Base-by-base conservation (phyloP, 345 rosid genomes). In the Erysimum cheiranthoides region DNA sequence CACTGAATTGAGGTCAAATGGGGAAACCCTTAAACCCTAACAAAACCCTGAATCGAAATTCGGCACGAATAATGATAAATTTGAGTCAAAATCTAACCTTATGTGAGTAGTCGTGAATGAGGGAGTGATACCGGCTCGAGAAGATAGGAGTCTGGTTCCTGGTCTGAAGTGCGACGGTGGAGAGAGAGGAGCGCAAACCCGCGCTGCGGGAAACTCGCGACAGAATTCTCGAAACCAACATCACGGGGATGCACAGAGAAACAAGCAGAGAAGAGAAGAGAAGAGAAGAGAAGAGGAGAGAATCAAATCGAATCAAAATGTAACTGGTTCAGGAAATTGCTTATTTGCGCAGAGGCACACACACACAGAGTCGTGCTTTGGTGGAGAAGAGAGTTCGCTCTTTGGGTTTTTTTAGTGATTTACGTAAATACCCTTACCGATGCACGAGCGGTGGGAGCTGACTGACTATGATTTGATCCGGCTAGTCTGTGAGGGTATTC, bases 141-240 rank as follows among this genome's bases (percentile, higher is more conserved):
- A 73, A 61, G 17, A 68, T 12, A 21, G 79, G 83, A 57, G 61
- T 21, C 53, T 59, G 80, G 9, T 53, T 82, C 66, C 82, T 80
- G 80, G 21, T 68, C 38, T 82, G 65, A 53, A 74, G 43, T 66
- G 86, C 71, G 53, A 74, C 40, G 90, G 82, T 45, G 87, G 84
- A 68, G 39, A 86, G 78, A 54, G 79, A 68, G 68, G 87, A 74
- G 76, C 89, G 80, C 63, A 80, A 68, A 27, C 82, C 71, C 3
- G 80, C 82, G 75, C 80, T 75, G 80, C 88, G 79, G 3, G 89
- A 81, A 62, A 80, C 77, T 70, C 92, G 87, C 45, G 86, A 84
- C 45, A 90, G 70, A 32, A 85, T 78, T 84, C 88, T 84, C 8
- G 85, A 80, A 61, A 82, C 76, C 80, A 84, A 71, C 92, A 89